Evolutionary conservation across 345 rosid species (phyloP).

Genomic region (Citrus australasica): DNA sequence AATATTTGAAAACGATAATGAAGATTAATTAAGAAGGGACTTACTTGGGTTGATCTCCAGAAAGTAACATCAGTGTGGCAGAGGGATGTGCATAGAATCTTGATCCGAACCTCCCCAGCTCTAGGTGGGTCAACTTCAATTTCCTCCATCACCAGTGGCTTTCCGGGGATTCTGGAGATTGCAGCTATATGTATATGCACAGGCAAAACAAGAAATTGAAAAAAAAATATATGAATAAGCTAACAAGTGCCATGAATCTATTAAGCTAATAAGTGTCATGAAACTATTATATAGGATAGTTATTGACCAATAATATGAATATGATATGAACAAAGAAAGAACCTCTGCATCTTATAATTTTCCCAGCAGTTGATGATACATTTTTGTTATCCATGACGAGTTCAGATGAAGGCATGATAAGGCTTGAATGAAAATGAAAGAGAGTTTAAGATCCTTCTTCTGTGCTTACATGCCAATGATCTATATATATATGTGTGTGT

Average conservation of each 20-base stretch:
- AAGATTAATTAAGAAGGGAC: not conserved
- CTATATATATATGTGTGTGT: too few relatives aligned
- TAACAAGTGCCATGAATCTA: not conserved
- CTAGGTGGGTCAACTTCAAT: constrained; percentile 69
- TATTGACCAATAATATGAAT: not conserved
- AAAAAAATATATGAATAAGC: too few relatives aligned
- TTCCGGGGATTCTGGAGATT: constrained; percentile 46
- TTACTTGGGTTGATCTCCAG: constrained; percentile 49
- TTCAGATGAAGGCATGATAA: not conserved
- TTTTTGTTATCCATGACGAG: constrained; percentile 11
- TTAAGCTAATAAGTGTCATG: not conserved
- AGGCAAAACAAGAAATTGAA: not conserved
- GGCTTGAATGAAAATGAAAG: too few relatives aligned
- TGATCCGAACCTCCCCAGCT: constrained; percentile 68
- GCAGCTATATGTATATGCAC: constrained; percentile 41
- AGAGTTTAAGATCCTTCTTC: too few relatives aligned
- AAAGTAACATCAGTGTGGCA: constrained; percentile 57
- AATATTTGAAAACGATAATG: not conserved
- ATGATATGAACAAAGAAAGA: not conserved
- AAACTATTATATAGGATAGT: not conserved
- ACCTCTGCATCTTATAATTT: constrained; percentile 60
- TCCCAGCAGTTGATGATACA: constrained; percentile 26
- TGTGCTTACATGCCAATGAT: too few relatives aligned
- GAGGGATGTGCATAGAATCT: constrained; percentile 64
- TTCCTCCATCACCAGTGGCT: constrained; percentile 53